A percentile compares a stretch with the other conserved stretches of the same genome.
Evolutionary conservation across 768 basidiomycete species (phyloP).

Genomic region (Scleroderma bovista): DNA sequence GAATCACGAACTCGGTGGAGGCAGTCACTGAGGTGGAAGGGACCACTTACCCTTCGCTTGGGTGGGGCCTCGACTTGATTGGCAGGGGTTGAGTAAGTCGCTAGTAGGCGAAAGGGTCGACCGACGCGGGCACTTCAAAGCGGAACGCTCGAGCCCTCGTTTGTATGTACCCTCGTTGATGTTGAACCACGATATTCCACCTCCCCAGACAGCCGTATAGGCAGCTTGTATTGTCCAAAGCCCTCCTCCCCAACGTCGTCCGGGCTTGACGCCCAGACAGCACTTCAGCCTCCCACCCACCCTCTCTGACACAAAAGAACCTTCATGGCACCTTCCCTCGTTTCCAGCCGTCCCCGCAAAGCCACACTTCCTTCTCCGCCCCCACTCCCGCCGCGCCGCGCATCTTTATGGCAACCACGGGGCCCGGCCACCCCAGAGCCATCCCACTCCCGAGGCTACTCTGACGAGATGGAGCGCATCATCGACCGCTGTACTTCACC

Average conservation of each 20-base stretch:
- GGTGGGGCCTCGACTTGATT: not conserved
- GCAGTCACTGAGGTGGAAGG: too few species aligned
- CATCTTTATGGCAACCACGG: not conserved
- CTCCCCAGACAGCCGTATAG: not conserved
- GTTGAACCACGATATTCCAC: not conserved
- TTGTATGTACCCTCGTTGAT: not conserved
- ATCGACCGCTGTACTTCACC: conserved; percentile 1
- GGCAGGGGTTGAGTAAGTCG: not conserved
- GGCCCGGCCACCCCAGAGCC: not conserved
- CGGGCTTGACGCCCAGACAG: not conserved
- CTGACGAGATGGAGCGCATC: not conserved
- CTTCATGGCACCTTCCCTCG: not conserved
- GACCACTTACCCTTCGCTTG: not conserved
- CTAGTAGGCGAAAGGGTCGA: not conserved
- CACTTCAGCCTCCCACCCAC: too few species aligned
- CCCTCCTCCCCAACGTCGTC: not conserved
- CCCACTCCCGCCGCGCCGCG: not conserved
- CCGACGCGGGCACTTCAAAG: not conserved
- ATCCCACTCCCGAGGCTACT: not conserved
- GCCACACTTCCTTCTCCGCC: not conserved
- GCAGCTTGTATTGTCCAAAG: too few species aligned
- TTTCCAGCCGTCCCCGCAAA: not conserved
- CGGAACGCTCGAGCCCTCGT: not conserved
- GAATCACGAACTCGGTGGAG: too few species aligned
- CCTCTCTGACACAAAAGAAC: not conserved